Base-by-base conservation (phyloP, 2,329 filamentous ascomycete species). In the Sordariomycetes sp. region DNA sequence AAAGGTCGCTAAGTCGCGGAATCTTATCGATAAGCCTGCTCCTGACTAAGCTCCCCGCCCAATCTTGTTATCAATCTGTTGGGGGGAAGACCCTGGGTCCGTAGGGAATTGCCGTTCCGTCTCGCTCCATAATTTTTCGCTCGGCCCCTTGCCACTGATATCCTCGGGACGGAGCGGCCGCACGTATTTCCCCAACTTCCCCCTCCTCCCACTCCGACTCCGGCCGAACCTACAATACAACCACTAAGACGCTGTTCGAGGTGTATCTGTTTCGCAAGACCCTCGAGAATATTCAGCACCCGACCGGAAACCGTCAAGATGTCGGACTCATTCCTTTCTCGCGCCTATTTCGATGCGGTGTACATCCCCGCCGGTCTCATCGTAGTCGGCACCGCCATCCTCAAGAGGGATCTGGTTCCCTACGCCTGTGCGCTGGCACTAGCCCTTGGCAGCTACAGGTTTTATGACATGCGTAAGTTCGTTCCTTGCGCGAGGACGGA, bases 331-430 rank as follows among this genome's bases (percentile, higher is more conserved):
- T 65, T 74, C 54, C 64, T 78, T 53, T 78, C 84, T 61, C 77
- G 78, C 63, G 77, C 84, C 65, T 89, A 86, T 67, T 72, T 92
- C 67, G 83, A 90, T 71, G 88, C 87, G 67, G 81, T 95, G 65
- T 90, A 92, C 70, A 85, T 95, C 66, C 90, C 91, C 61, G 86
- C 85, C n/a, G 82, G 79, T 59, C 80, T 96, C 39, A 74, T 96
- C 60, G 75, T 96, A 60, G 71, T 90, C 56, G 90, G 89, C 64
- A 85, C 83, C 51, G 77, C 82, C 61, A 86, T 95, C 65, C 76
- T 90, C 64, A 95, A 95, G 80, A 77, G 74, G 62, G 87, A 92
- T 71, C 94, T 82, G 80, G 68, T 85, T 25, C 80, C 83, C 4
- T 89, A 86, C 69, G 89, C 90, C 8, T 76, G 84, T 48, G 74